Percentiles rank a stretch among this genome's conserved stretches.
Conservation (phyloP, 1,284 basidiomycete species). For the Waitea zeae region DNA sequence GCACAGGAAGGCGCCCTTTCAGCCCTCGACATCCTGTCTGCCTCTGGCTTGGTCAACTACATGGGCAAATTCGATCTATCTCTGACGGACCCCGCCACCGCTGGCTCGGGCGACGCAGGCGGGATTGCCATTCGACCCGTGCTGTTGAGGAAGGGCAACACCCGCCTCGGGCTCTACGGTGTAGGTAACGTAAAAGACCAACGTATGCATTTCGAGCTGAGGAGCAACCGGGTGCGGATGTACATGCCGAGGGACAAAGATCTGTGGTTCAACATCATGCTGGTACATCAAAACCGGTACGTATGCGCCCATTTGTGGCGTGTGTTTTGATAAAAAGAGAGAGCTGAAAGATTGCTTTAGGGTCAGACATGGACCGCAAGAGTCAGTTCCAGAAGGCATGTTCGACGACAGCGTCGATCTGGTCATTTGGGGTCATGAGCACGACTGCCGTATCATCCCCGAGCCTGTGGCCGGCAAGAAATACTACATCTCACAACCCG, state of each 20-base stretch:
- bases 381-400: slow-evolving; percentile 88
- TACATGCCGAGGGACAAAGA: slow-evolving; percentile 84
- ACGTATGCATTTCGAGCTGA: slow-evolving; percentile 89
- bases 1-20: slow-evolving; percentile 86
- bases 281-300: slow-evolving; percentile 93
- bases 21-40: slow-evolving; percentile 88
- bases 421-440: slow-evolving; percentile 97
- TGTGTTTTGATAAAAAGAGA: too few species aligned
- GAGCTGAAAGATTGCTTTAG: slow-evolving; percentile 21
- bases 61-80: slow-evolving; percentile 84
- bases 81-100: slow-evolving; percentile 43
- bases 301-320: slow-evolving; percentile 12
- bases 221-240: slow-evolving; percentile 90
- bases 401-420: slow-evolving; percentile 92
- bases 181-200: slow-evolving; percentile 95
- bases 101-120: slow-evolving; percentile 20
- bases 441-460: slow-evolving; percentile 88
- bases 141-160: slow-evolving; percentile 78
- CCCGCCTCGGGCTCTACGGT: slow-evolving; percentile 81
- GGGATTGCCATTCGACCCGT: slow-evolving; percentile 86
- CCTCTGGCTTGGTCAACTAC: slow-evolving; percentile 90
- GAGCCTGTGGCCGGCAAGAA: slow-evolving; percentile 82
- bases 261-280: slow-evolving; percentile 89
- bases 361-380: slow-evolving; percentile 85
- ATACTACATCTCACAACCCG: slow-evolving; percentile 90